A percentile compares a stretch with the other conserved stretches of the same genome.
These are phyloP conservation scores for Podaxis rugospora DNA, from an alignment of 768 basidiomycete genomes.

Conservation along the genomic window DNA sequence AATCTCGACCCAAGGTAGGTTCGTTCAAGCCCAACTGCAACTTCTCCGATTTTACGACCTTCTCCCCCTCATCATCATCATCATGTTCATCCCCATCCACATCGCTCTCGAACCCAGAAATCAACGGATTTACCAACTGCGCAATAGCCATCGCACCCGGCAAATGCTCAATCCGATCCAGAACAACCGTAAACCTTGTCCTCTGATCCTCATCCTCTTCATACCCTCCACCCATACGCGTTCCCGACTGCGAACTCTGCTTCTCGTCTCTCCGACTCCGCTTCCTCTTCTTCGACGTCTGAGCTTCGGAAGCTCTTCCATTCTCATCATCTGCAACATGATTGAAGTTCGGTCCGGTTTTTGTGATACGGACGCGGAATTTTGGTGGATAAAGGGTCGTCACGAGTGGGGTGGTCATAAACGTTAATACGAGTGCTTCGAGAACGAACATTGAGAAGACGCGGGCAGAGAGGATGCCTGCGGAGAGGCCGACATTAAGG, in stretches of 20 bases:
- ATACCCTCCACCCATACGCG: background rate
- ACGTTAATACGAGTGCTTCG: conserved; percentile 76
- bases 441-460: conserved; percentile 97
- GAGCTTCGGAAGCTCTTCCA: background rate
- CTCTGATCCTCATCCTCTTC: conserved; percentile 27
- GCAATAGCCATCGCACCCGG: conserved; percentile 88
- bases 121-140: conserved; percentile 62
- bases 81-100: background rate
- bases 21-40: background rate
- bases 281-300: conserved; percentile 5
- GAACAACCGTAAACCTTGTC: conserved; percentile 73
- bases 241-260: background rate
- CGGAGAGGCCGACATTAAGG: conserved; percentile 86
- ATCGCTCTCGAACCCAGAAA: conserved; percentile 11
- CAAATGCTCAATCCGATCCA: conserved; percentile 88
- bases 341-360: conserved; percentile 43
- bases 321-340: conserved; percentile 38
- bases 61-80: background rate
- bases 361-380: conserved; percentile 42
- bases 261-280: background rate
- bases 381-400: conserved; percentile 63
- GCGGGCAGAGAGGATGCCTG: conserved; percentile 67
- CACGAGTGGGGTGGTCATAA: conserved; percentile 80
- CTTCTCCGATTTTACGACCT: background rate
- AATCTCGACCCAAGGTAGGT: background rate